Percentiles rank a stretch among this genome's conserved stretches.
phyloP scores from a whole-genome alignment of 2,329 filamentous ascomycete species.

The Cordyceps cicadae region DNA sequence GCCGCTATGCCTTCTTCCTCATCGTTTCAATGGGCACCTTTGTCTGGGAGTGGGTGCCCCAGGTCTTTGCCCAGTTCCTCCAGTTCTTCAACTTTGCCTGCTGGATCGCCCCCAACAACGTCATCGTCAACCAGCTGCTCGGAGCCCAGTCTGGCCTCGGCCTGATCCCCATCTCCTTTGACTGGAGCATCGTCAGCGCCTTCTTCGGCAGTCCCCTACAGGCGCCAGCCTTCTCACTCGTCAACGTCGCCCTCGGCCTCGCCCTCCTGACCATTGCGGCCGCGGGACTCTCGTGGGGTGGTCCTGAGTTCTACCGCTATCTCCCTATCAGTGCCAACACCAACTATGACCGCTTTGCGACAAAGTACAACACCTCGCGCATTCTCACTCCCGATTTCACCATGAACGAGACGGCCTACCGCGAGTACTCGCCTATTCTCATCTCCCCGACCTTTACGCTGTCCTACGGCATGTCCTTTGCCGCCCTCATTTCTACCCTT shows the following conservation, averaged over 20 bases:
- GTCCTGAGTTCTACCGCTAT: slow-evolving; percentile 44
- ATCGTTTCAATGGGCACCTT: slow-evolving; percentile 43
- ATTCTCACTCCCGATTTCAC: slow-evolving; percentile 45
- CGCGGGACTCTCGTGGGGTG: slow-evolving; percentile 43
- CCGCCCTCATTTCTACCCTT: slow-evolving; percentile 44
- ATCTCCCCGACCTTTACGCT: slow-evolving; percentile 48
- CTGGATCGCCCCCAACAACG: slow-evolving; percentile 55
- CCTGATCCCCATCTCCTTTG: slow-evolving; percentile 56
- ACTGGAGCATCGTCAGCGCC: slow-evolving; percentile 54
- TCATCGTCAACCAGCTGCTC: slow-evolving; percentile 57
- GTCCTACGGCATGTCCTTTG: slow-evolving; percentile 50
- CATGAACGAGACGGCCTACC: slow-evolving; percentile 48
- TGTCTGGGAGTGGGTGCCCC: slow-evolving; percentile 51
- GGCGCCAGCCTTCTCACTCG: slow-evolving; percentile 51
- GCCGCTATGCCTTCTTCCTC: slow-evolving; percentile 50
- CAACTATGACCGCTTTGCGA: slow-evolving; percentile 53
- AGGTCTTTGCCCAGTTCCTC: slow-evolving; percentile 50
- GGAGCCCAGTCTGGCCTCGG: slow-evolving; percentile 53
- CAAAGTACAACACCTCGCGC: slow-evolving; percentile 44
- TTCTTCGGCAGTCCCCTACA: slow-evolving; percentile 51
- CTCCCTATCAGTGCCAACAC: slow-evolving; percentile 46
- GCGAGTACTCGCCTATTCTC: slow-evolving; percentile 47
- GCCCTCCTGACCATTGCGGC: slow-evolving; percentile 44
- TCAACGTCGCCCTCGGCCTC: slow-evolving; percentile 47
- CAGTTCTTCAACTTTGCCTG: slow-evolving; percentile 52